Evolutionary conservation across 257 asterid species (phyloP).

Genomic region (Buddleja alternifolia): DNA sequence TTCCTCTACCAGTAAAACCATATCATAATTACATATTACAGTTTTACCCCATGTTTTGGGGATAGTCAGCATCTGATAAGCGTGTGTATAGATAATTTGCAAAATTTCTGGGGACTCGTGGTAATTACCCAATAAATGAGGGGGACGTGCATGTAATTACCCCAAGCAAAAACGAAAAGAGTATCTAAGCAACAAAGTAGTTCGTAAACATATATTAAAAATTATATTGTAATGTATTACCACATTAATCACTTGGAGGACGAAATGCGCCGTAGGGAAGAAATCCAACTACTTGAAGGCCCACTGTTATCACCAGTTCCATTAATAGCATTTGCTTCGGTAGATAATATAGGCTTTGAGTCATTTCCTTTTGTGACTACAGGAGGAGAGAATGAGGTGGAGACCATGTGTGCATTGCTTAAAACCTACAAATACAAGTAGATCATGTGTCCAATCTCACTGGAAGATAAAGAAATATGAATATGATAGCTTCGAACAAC

Average conservation of each 20-base stretch:
- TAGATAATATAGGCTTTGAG: slow-evolving; percentile 59
- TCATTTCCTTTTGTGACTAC: slow-evolving; percentile 57
- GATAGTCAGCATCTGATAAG: too few species aligned
- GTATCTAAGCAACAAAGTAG: background rate
- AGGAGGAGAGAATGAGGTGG: slow-evolving; percentile 72
- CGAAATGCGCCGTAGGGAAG: slow-evolving; percentile 86
- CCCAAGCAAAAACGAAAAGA: too few species aligned
- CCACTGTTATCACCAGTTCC: slow-evolving; percentile 65
- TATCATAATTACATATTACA: too few species aligned
- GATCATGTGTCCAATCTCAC: slow-evolving; percentile 17
- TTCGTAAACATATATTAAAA: background rate
- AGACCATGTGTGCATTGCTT: slow-evolving; percentile 56
- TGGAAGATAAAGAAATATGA: background rate
- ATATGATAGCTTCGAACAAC: slow-evolving; percentile 12
- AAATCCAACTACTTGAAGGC: slow-evolving; percentile 91
- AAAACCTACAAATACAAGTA: slow-evolving; percentile 49
- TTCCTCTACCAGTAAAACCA: too few species aligned
- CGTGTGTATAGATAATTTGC: too few species aligned
- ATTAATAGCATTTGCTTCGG: slow-evolving; percentile 65
- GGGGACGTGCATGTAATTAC: too few species aligned
- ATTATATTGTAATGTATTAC: slow-evolving; percentile 27
- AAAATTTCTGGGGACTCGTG: too few species aligned
- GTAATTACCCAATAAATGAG: too few species aligned
- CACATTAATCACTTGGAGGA: slow-evolving; percentile 69
- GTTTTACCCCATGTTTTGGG: too few species aligned